Base-by-base conservation (phyloP, 2,329 filamentous ascomycete genomes). In the Ascochyta fabae region DNA sequence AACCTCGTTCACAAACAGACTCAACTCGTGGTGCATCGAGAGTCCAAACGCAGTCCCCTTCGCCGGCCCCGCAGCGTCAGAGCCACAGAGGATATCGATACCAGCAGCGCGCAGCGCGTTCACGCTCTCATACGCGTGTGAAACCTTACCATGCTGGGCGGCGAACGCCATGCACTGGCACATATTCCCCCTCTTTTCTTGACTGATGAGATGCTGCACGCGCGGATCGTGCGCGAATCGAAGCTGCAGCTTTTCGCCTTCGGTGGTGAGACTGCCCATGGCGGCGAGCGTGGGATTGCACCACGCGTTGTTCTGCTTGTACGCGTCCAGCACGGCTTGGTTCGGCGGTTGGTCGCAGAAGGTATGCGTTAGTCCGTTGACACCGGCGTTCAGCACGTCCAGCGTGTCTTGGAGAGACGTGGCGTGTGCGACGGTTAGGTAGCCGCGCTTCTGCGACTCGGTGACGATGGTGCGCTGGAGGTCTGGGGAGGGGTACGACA, bases 381-480 rank as follows among this genome's bases (percentile, higher is more conserved):
- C 74, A 8, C 78, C 79, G 5, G 75, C 73, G 6, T 68, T 53
- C 3, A 80, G 69, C 12, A 80, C 73, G 34, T 76, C 75, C 1
- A 80, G 53, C 0, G 78, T 78, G 52, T 80, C 78, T 3, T 69
- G 51, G 6, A 77, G 60, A n/a, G 62, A 71, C 0, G 70, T 61
- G 7, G 78, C 74, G 57, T 81, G 79, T 0, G 78, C 79, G 9
- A 80, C 72, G 4, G 74, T 74, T 5, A 73, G 48, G 24, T 77
- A 71, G 6, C 75, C 73, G 10, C 74, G 62, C 36, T 64, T 65
- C 26, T 74, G 74, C 0, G 78, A 70, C 46, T 78, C 75, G 5
- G 74, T 66, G 33, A 83, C 72, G 19, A 83, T 71, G 3, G 74
- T 75, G 44, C 69, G 75, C 56, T 84, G 81, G 4, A 84, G 69